A percentile compares a stretch with the other conserved stretches of the same genome.
phyloP scores from a whole-genome alignment of 1,139 yeast species.

The Komagataea norvegica region DNA sequence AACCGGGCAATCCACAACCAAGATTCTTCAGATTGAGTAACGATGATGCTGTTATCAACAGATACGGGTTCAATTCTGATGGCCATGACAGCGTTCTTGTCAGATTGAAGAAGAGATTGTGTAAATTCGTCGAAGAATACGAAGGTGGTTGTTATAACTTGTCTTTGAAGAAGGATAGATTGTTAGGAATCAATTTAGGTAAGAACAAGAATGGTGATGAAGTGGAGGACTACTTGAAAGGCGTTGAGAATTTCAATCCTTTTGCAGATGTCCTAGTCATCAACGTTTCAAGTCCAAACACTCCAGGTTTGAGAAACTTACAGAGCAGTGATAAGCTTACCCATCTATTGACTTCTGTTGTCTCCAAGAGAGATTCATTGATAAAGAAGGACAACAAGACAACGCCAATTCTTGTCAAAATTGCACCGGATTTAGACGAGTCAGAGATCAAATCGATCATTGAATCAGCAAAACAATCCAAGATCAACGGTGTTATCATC shows the following conservation, averaged over 20 bases:
- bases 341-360: slow-evolving; percentile 59
- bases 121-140: slow-evolving; percentile 30
- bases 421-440: slow-evolving; percentile 89
- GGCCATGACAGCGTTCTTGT: slow-evolving; percentile 78
- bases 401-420: slow-evolving; percentile 82
- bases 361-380: slow-evolving; percentile 50
- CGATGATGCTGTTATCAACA: slow-evolving; percentile 87
- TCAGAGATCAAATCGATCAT: slow-evolving; percentile 83
- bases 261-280: slow-evolving; percentile 86
- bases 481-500: slow-evolving; percentile 86
- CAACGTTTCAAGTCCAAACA: slow-evolving; percentile 94
- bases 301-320: slow-evolving; percentile 87
- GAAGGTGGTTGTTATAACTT: slow-evolving; percentile 35
- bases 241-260: slow-evolving; percentile 76
- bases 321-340: slow-evolving; percentile 76
- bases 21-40: slow-evolving; percentile 80
- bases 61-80: slow-evolving; percentile 90
- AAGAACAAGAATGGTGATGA: slow-evolving; percentile 92
- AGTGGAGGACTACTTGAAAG: slow-evolving; percentile 75
- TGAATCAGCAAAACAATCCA: slow-evolving; percentile 66
- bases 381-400: slow-evolving; percentile 36
- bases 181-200: slow-evolving; percentile 82
- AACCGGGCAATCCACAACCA: slow-evolving; percentile 90
- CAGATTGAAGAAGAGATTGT: slow-evolving; percentile 57
- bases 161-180: slow-evolving; percentile 59